Evolutionary conservation across 495 filamentous ascomycete species (phyloP).

Genomic region (Annulohypoxylon nitens): DNA sequence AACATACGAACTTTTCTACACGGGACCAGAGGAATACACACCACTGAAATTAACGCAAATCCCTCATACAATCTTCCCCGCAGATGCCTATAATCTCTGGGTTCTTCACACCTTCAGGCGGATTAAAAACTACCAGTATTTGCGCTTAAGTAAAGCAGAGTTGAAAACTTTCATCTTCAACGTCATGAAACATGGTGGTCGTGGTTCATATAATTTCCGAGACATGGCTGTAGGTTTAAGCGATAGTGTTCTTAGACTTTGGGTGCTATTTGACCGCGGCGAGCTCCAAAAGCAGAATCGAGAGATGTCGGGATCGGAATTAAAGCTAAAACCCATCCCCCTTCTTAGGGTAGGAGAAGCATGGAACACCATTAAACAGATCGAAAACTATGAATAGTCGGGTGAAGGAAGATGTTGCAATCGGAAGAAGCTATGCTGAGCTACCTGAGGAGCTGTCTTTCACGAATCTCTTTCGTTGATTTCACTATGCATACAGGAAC

Average conservation of each 20-base stretch:
- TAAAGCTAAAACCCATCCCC: neutral
- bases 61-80: neutral
- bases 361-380: neutral
- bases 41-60: neutral
- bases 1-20: neutral
- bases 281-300: neutral
- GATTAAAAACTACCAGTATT: slow-evolving; percentile 4
- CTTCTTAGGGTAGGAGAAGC: neutral
- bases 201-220: slow-evolving; percentile 11
- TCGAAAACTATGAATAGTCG: neutral
- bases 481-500: too few relatives aligned
- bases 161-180: neutral
- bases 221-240: neutral
- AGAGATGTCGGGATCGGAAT: neutral
- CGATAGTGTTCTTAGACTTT: neutral
- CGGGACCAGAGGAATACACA: too few relatives aligned
- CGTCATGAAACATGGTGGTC: neutral
- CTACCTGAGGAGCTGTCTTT: neutral
- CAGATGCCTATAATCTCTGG: neutral
- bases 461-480: neutral
- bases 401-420: neutral
- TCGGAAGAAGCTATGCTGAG: neutral
- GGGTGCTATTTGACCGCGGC: neutral
- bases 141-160: neutral
- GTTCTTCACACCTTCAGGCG: neutral